Evolutionary conservation across 306 rosid genomes (phyloP).

Genomic region (Quillaja saponaria): DNA sequence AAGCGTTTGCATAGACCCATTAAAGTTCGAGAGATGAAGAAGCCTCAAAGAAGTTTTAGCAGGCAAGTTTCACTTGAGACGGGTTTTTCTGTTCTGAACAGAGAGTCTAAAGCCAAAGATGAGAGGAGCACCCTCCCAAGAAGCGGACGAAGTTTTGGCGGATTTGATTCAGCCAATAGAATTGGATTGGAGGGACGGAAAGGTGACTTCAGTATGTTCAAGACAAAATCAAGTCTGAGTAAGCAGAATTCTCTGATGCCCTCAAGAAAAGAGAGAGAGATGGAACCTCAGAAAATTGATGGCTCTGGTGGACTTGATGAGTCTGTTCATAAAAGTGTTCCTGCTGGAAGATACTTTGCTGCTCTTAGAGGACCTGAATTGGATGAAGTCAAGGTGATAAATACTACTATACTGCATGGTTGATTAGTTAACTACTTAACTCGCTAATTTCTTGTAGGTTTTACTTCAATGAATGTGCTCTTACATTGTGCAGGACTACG

Average conservation of each 20-base stretch:
- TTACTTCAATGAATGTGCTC: no score
- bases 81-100: constrained; percentile 55
- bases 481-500: constrained; percentile 56
- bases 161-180: constrained; percentile 45
- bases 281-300: constrained; percentile 47
- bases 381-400: constrained; percentile 85
- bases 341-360: constrained; percentile 82
- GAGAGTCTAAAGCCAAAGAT: constrained; percentile 47
- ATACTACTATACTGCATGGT: no score
- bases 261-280: constrained; percentile 48
- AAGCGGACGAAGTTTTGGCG: constrained; percentile 73
- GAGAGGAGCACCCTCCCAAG: constrained; percentile 51
- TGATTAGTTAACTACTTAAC: no score
- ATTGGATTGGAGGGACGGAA: constrained; percentile 58
- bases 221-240: constrained; percentile 60
- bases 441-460: no score
- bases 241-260: constrained; percentile 80
- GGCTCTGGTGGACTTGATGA: constrained; percentile 47
- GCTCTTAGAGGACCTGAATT: constrained; percentile 91
- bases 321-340: constrained; percentile 61
- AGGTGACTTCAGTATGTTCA: constrained; percentile 66
- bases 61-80: constrained; percentile 80
- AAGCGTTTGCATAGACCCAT: constrained; percentile 36
- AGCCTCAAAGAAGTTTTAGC: constrained; percentile 41
- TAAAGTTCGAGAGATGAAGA: constrained; percentile 40